Base-by-base conservation (phyloP, 2,329 filamentous ascomycete species). In the Pseudogymnoascus sp. region DNA sequence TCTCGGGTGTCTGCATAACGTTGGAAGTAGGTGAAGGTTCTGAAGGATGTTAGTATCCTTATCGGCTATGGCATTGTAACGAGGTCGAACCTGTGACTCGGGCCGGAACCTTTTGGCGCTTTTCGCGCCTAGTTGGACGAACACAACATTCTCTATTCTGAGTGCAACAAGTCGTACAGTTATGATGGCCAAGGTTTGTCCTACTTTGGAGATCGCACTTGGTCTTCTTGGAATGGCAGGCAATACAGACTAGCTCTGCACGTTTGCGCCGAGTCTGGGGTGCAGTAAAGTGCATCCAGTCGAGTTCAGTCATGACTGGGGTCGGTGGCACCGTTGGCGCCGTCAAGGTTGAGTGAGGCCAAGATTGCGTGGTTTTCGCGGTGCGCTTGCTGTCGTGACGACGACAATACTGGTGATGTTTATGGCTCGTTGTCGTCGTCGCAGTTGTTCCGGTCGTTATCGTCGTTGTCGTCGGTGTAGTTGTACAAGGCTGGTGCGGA, bases 171-270 rank as follows among this genome's bases (percentile, higher is more conserved):
- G 61, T 68, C 65, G 46, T 38, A 59, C 50, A 63, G 16, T 50
- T 38, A 46, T 36, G 12, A 14, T 38, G 60, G n/a, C 44, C 31
- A 16, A 37, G 18, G 8, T 21, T 34, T 25, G 62, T 34, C 56
- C 62, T 36, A 61, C 68, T 70, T 67, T 75, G 72, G 31, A 74
- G 64, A 64, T 75, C 72, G 31, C 73, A 75, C 38, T 75, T 75
- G 62, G 74, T 70, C 67, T 75, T 75, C 65, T 75, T 75, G 0
- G 71, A 69, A 62, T 75, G 74, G 36, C 74, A 75, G 53, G 67
- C 66, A 21, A 72, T 63, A 64, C 74, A 73, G 62, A 71, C 71
- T 5, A 69, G 62, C 42, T 72, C 70, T 23, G 71, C 74, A 10
- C 74, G 72, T 46, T 75, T 74, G 38, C 72, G 67, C 67, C 74